Base-by-base conservation (phyloP, 106 monocot species). In the Narthecium ossifragum region DNA sequence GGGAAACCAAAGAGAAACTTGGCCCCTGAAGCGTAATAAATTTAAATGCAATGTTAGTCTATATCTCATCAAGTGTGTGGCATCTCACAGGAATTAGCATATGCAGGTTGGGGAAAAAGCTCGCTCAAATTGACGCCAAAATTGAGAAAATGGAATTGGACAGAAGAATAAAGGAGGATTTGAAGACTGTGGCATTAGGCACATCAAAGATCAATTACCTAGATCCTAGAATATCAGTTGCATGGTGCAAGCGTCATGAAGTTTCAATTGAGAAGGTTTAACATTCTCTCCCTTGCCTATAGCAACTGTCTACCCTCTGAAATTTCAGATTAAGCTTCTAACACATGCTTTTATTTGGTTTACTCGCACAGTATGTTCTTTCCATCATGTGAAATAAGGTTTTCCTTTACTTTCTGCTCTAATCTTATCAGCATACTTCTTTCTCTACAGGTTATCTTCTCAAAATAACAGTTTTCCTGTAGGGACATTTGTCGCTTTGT, bases 161-260 rank as follows among this genome's bases (percentile, higher is more conserved):
- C 43, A 88, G 70, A 53, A 80, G 55, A 46, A 68, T 65, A 20
- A 88, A 92, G 39, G 92, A 92, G 67, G 92, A 88, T 64, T 59
- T 92, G 53, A 92, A 92, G 64, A 88, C 84, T 4, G 80, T 92
- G 8, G 92, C 92, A 38, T 50, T 92, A 15, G 92, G 92, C 2
- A 92, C 92, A 18, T 92, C 88, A 27, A 92, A 92, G 71, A 88
- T 88, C 47, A 92, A 92, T 48, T 92, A 92, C 43, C 84, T 87
- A 53, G 92, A 92, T 79, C 92, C 92, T 34, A 78, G 92, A 57
- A 92, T 88, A 59, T 55, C 88, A 27, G 88, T 88, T 67, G 80
- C 88, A 13, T 92, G 92, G 92, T 92, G 92, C 64, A 92, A 92
- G 60, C 87, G 92, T 55, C 62, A 84, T 66, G 92, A 92, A 88